Evolutionary conservation across 106 monocot genomes (phyloP), one percentile per base, ranked within the genome.

Genomic region (Dioscorea zingiberensis): DNA sequence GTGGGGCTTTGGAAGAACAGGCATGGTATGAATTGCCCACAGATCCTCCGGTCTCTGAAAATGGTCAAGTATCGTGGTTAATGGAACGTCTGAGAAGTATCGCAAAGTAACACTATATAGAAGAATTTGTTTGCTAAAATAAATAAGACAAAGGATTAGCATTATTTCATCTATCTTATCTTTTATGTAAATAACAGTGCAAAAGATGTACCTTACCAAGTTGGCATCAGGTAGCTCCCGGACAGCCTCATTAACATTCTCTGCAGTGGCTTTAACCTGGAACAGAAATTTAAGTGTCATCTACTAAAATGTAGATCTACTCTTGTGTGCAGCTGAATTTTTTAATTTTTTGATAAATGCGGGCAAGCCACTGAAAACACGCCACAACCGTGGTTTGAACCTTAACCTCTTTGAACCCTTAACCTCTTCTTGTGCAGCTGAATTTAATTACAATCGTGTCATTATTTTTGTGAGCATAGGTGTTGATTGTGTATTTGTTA

Each of bases 1-100:
- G 66, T 91, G 91, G 44, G 95, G 91, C 73, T 79, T 97, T 64
- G 91, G 85, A 70, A 79, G 83, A 60, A 91, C 88, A 65, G 83
- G 83, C 48, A 44, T 80, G 13, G 85, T 88, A 80, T 97, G 88
- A 30, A 84, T 71, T 59, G 80, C 81, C 95, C 95, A 97, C 73
- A 97, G 66, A 65, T 88, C 73, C 59, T 97, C 83, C 47, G 88
- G 91, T 65, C 75, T 75, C 95, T 97, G 81, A 6, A 69, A 71
- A 66, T 45, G 63, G 26, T 25, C 25, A 47, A 47, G 44, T 26
- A 53, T 18, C 17, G 28, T 17, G 8, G 11, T 64, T 38, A 72
- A 25, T 17, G 15, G 13, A 26, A 59, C 4, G 17, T 28, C 25
- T 28, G 27, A 59, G 7, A 18, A 51, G 4, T 51, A 51, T 51